Percentiles rank a stretch among this genome's conserved stretches.
phyloP scores from a whole-genome alignment of 2,329 filamentous ascomycete genomes.

The Microdochium bolleyi region DNA sequence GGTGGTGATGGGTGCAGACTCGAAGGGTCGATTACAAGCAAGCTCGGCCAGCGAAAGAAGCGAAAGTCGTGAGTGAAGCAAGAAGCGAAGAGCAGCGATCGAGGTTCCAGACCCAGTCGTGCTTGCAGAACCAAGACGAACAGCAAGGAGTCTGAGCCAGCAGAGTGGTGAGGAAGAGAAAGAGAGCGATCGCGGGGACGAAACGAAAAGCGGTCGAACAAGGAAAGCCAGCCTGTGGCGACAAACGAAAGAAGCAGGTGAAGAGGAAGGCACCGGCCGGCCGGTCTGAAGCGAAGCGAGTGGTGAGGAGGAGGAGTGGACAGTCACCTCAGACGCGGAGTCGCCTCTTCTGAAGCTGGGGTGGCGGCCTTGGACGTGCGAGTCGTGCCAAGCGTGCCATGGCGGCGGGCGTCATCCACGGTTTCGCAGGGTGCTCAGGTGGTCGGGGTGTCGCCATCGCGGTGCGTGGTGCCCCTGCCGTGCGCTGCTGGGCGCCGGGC shows the following conservation, averaged over 20 bases:
- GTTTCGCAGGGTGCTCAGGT: no score
- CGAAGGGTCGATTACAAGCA: neutral
- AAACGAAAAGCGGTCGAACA: neutral
- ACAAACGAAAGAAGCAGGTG: neutral
- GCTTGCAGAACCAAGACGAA: neutral
- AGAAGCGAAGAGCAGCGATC: neutral
- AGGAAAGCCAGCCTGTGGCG: neutral
- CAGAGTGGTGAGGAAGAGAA: neutral
- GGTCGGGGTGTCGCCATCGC: no score
- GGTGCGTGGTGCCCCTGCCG: no score
- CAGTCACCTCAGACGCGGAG: no score
- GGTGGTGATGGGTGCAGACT: no score
- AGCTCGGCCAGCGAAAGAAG: neutral
- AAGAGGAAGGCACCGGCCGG: neutral
- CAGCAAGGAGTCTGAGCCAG: neutral
- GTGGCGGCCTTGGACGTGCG: no score
- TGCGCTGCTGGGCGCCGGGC: no score
- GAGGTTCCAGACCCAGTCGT: neutral
- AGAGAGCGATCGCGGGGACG: neutral
- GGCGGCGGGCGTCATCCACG: no score
- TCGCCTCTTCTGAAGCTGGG: no score
- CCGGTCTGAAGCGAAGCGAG: neutral
- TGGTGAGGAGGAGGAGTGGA: conserved; percentile 6
- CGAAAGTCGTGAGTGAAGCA: neutral
- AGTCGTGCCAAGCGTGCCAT: no score